Percentiles rank a stretch among this genome's conserved stretches.
Conservation (phyloP, 2,329 filamentous ascomycete genomes). For the Aspergillus fijiensis region DNA sequence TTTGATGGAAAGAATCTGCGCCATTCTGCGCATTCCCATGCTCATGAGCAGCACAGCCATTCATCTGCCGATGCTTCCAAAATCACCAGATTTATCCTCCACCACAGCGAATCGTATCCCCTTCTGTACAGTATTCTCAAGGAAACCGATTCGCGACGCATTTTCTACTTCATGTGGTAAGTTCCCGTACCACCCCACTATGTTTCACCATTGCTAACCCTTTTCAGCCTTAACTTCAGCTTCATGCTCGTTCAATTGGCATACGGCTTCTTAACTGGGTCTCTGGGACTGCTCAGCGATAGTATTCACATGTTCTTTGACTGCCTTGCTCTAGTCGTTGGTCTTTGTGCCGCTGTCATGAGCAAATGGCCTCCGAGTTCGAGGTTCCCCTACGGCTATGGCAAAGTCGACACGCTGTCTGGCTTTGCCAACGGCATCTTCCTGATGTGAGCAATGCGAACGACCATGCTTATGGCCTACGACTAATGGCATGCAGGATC, state of each 20-base stretch:
- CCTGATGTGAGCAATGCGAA: constrained; percentile 63
- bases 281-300: constrained; percentile 89
- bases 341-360: constrained; percentile 86
- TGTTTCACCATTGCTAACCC: constrained; percentile 20
- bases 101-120: constrained; percentile 67
- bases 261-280: constrained; percentile 91
- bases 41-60: constrained; percentile 37
- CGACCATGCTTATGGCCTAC: too few relatives aligned
- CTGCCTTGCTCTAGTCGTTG: constrained; percentile 86
- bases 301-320: constrained; percentile 99
- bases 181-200: constrained; percentile 28
- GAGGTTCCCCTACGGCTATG: constrained; percentile 90
- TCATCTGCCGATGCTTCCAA: constrained; percentile 56
- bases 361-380: constrained; percentile 93
- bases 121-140: constrained; percentile 81
- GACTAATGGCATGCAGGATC: constrained; percentile 56
- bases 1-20: constrained; percentile 35
- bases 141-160: constrained; percentile 89
- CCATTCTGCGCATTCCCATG: constrained; percentile 31
- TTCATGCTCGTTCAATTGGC: constrained; percentile 96
- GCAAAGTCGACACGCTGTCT: constrained; percentile 93
- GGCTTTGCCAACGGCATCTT: constrained; percentile 97
- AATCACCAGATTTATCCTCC: constrained; percentile 72
- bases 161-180: constrained; percentile 95
- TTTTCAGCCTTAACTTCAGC: constrained; percentile 74